phyloP scores from a whole-genome alignment of 129 eudicot genomes.

The Tagetes erecta region DNA sequence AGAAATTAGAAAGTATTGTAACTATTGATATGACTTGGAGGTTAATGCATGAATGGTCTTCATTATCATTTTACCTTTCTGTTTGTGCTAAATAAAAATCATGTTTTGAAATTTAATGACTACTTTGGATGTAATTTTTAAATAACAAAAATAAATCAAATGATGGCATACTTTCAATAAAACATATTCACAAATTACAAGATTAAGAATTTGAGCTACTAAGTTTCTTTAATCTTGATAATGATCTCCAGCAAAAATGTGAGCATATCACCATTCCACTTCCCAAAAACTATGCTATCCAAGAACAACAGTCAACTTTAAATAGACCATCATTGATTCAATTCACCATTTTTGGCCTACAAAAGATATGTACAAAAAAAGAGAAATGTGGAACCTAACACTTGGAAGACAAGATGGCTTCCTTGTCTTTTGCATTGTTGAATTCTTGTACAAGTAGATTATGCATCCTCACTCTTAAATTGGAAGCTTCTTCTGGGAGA shows the following conservation, averaged over 20 bases:
- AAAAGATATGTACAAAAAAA: constrained; percentile 28
- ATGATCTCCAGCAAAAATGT: neutral
- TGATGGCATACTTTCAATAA: no score
- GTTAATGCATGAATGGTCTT: no score
- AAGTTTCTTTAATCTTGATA: neutral
- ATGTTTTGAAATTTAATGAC: no score
- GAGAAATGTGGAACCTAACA: constrained; percentile 13
- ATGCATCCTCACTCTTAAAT: constrained; percentile 54
- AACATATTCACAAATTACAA: no score
- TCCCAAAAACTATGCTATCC: constrained; percentile 10
- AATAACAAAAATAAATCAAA: no score
- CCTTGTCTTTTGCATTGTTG: constrained; percentile 37
- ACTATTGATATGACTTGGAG: no score
- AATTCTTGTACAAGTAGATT: constrained; percentile 48
- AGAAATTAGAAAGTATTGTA: no score
- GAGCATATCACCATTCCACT: constrained; percentile 5
- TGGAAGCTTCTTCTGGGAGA: constrained; percentile 69
- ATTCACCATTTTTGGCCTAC: neutral
- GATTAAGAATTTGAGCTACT: no score
- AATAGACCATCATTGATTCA: neutral
- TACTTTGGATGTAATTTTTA: no score
- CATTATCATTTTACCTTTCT: no score
- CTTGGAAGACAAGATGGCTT: constrained; percentile 19
- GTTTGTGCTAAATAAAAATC: no score
- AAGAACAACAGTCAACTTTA: neutral